Conservation (phyloP, 768 basidiomycete species). For the Podaxis sp. region DNA sequence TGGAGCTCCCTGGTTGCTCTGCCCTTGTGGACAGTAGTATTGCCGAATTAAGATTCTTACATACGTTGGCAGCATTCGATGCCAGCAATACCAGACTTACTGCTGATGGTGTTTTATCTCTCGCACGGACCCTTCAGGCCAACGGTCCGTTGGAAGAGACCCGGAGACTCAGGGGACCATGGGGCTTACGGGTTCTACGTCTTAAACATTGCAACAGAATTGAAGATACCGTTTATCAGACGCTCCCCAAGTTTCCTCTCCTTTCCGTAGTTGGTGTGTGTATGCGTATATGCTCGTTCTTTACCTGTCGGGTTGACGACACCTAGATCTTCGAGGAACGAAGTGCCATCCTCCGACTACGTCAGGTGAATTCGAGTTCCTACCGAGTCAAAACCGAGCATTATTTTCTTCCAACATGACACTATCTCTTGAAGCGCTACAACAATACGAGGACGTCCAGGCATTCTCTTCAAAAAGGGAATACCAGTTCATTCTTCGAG, state of each 20-base stretch:
- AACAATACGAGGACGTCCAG: not conserved
- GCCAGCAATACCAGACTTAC: constrained; percentile 53
- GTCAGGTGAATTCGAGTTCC: not conserved
- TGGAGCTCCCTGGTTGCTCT: constrained; percentile 55
- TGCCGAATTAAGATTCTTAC: constrained; percentile 47
- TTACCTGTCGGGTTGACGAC: not conserved
- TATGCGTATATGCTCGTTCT: not conserved
- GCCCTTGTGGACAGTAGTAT: constrained; percentile 63
- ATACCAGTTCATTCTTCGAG: constrained; percentile 14
- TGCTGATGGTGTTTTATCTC: constrained; percentile 48
- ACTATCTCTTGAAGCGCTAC: constrained; percentile 2
- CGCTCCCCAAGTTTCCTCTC: constrained; percentile 51
- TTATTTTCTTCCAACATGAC: constrained; percentile 13
- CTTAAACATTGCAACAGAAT: constrained; percentile 55
- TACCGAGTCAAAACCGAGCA: not conserved
- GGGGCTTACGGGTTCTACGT: constrained; percentile 57
- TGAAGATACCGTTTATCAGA: constrained; percentile 39
- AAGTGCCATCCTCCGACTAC: not conserved
- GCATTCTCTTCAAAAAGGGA: constrained; percentile 9
- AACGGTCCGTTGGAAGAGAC: constrained; percentile 24
- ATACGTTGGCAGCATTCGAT: constrained; percentile 63
- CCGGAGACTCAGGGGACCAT: constrained; percentile 42
- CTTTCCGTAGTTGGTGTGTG: constrained; percentile 61
- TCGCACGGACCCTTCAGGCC: constrained; percentile 48
- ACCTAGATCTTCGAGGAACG: constrained; percentile 19